These are phyloP conservation scores for Penicillium concentricum DNA, from an alignment of 2,329 filamentous ascomycete genomes.

Conservation along the genomic window DNA sequence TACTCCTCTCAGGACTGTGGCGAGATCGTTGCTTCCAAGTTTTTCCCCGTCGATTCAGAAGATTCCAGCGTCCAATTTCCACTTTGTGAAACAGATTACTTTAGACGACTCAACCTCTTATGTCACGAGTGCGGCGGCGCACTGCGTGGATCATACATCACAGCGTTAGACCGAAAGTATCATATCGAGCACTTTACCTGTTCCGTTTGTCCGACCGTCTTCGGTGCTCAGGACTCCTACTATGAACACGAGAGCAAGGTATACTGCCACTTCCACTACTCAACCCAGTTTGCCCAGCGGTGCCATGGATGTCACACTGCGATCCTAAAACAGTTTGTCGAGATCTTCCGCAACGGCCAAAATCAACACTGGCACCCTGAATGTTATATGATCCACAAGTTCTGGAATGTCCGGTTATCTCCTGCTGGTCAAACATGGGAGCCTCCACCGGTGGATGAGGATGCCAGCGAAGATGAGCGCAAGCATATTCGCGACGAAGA, in stretches of 20 bases:
- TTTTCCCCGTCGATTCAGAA: conserved; percentile 94
- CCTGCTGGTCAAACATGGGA: conserved; percentile 56
- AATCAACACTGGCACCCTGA: conserved; percentile 99
- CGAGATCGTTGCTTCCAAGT: conserved; percentile 96
- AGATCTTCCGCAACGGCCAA: conserved; percentile 95
- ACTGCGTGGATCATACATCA: conserved; percentile 95
- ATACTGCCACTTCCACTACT: conserved; percentile 99
- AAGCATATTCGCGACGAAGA: conserved; percentile 79
- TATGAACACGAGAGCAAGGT: conserved; percentile 97
- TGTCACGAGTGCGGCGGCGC: conserved; percentile 92
- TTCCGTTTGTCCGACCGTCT: conserved; percentile 94
- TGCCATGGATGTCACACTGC: conserved; percentile 97
- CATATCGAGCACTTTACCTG: conserved; percentile 99
- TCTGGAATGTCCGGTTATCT: conserved; percentile 93
- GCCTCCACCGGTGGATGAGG: conserved; percentile 47
- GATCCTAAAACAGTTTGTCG: conserved; percentile 97
- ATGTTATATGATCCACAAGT: conserved; percentile 99
- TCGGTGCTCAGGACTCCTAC: conserved; percentile 96
- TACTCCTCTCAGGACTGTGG: conserved; percentile 73
- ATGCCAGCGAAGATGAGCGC: conserved; percentile 67
- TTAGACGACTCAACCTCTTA: conserved; percentile 82
- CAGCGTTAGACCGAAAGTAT: conserved; percentile 94
- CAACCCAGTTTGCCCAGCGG: conserved; percentile 90
- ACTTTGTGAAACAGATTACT: conserved; percentile 97
- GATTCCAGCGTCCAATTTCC: conserved; percentile 82